Conservation (phyloP, 2,329 filamentous ascomycete genomes). For the Mycosphaerella sp. region DNA sequence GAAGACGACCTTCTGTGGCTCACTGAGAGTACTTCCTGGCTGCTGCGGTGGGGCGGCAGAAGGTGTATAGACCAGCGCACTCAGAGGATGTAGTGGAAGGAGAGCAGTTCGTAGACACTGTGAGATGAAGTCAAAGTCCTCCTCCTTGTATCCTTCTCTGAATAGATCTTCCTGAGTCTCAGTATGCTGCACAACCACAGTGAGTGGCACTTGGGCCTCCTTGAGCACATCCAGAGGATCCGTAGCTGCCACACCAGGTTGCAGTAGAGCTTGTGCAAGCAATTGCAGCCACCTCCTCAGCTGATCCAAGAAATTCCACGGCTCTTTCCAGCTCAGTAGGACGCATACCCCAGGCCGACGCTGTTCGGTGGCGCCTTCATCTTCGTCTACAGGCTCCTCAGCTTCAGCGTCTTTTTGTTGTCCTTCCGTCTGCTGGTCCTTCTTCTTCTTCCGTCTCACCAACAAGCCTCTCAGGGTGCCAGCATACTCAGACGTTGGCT, state of each 20-base stretch:
- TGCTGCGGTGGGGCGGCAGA: constrained; percentile 32
- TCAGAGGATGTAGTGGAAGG: constrained; percentile 57
- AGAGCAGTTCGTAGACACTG: constrained; percentile 88
- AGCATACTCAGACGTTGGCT: constrained; percentile 28
- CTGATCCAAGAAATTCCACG: constrained; percentile 86
- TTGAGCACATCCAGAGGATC: constrained; percentile 79
- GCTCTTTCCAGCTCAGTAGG: constrained; percentile 91
- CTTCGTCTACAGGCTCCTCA: constrained; percentile 8
- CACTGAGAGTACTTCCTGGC: constrained; percentile 28
- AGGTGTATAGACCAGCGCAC: constrained; percentile 47
- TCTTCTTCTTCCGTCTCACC: constrained; percentile 14
- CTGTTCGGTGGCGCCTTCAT: neutral
- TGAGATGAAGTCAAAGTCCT: constrained; percentile 91
- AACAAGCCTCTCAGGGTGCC: constrained; percentile 25
- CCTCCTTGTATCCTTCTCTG: constrained; percentile 89
- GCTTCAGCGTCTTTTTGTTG: constrained; percentile 11
- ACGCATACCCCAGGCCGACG: constrained; percentile 55
- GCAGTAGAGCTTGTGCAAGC: constrained; percentile 64
- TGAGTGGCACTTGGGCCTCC: constrained; percentile 81
- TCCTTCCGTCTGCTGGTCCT: constrained; percentile 10
- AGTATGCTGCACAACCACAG: constrained; percentile 93
- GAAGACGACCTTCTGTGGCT: constrained; percentile 70
- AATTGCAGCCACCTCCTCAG: constrained; percentile 84
- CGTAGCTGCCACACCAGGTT: constrained; percentile 50
- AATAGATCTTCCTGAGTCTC: constrained; percentile 88